phyloP scores from a whole-genome alignment of 345 rosid genomes.

The Luvunga scandens region DNA sequence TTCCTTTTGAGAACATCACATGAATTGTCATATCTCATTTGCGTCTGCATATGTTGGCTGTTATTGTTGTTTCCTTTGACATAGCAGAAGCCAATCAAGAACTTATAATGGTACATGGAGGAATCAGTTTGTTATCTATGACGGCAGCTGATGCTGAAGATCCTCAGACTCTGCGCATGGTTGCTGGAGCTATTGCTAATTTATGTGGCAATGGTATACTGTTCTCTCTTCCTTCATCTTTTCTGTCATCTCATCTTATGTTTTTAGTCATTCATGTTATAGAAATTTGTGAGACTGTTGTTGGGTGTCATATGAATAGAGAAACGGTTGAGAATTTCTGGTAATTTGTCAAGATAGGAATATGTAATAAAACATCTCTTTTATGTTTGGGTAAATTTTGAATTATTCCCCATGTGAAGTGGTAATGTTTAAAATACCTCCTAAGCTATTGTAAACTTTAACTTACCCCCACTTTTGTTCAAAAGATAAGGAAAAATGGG shows the following conservation, averaged over 20 bases:
- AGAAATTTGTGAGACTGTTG: background rate
- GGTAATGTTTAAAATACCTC: too few relatives aligned
- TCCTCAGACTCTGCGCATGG: slow-evolving; percentile 95
- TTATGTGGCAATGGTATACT: slow-evolving; percentile 91
- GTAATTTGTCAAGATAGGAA: background rate
- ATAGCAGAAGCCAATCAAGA: slow-evolving; percentile 90
- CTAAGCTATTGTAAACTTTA: too few relatives aligned
- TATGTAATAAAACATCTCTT: background rate
- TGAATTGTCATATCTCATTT: background rate
- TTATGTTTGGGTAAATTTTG: too few relatives aligned
- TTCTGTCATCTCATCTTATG: background rate
- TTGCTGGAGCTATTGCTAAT: slow-evolving; percentile 98
- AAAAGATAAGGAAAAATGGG: too few relatives aligned
- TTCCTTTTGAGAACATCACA: background rate
- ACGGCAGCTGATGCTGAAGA: slow-evolving; percentile 93
- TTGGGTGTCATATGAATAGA: background rate
- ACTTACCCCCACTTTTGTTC: too few relatives aligned
- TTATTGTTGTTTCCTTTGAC: slow-evolving; percentile 16
- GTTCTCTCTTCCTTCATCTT: background rate
- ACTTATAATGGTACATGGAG: slow-evolving; percentile 93
- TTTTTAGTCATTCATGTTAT: background rate
- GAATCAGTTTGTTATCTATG: slow-evolving; percentile 69
- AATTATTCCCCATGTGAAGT: too few relatives aligned
- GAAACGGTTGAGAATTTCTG: background rate
- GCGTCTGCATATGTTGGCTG: background rate